Evolutionary conservation across 2,329 filamentous ascomycete genomes (phyloP).

Genomic region (Calonectria multiphialidica): DNA sequence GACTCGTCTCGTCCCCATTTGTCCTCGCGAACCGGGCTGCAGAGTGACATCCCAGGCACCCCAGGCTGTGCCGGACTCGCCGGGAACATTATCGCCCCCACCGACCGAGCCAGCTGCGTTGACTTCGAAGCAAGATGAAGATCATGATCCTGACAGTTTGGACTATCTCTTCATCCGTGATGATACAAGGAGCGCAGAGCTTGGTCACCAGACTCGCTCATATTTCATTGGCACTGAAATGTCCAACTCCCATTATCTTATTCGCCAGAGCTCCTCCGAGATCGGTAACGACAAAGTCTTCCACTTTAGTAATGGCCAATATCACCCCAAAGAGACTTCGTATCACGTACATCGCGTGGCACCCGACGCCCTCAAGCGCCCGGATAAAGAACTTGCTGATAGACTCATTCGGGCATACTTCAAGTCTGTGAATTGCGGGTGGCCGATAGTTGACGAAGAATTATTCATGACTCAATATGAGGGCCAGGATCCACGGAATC

Average conservation of each 20-base stretch:
- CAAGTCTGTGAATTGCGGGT: constrained; percentile 59
- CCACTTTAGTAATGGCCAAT: constrained; percentile 48
- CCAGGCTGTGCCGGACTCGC: too few relatives aligned
- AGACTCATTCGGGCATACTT: constrained; percentile 63
- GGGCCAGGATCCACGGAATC: constrained; percentile 54
- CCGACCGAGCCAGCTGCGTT: background rate
- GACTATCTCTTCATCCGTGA: constrained; percentile 62
- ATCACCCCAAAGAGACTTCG: too few relatives aligned
- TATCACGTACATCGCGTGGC: constrained; percentile 43
- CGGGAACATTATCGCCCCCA: too few relatives aligned
- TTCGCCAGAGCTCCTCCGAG: constrained; percentile 56
- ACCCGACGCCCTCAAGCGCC: constrained; percentile 59
- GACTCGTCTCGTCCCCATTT: too few relatives aligned
- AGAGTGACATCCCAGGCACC: too few relatives aligned
- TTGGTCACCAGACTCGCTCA: constrained; percentile 57
- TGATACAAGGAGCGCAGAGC: constrained; percentile 55
- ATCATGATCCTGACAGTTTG: constrained; percentile 51
- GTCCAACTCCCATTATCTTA: constrained; percentile 66
- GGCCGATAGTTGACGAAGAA: constrained; percentile 62
- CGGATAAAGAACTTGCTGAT: constrained; percentile 57
- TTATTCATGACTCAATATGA: constrained; percentile 61
- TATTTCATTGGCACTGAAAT: constrained; percentile 65
- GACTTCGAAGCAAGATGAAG: background rate
- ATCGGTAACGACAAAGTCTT: constrained; percentile 33
- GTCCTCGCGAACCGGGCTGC: background rate